Evolutionary conservation across 495 filamentous ascomycete species (phyloP).

Genomic region (Lasiosphaeriaceae sp.): DNA sequence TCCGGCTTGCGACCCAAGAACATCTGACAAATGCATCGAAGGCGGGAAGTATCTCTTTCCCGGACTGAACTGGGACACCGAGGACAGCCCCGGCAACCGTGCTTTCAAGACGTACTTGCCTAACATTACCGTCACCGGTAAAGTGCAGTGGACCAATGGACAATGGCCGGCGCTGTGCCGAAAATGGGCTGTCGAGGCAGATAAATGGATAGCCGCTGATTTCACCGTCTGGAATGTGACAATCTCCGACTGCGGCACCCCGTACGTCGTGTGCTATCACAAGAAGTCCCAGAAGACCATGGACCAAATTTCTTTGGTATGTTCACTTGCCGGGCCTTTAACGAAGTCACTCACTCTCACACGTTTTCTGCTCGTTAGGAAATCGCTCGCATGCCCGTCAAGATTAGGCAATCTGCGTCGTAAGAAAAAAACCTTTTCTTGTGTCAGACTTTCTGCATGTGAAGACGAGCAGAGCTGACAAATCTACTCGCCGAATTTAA

Average conservation of each 20-base stretch:
- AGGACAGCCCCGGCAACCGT: neutral
- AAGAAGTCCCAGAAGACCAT: neutral
- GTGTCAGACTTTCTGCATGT: too few relatives aligned
- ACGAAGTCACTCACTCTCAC: too few relatives aligned
- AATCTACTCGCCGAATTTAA: too few relatives aligned
- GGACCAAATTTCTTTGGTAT: too few relatives aligned
- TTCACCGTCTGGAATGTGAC: constrained; percentile 8
- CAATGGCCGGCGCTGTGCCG: constrained; percentile 1
- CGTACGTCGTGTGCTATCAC: constrained; percentile 4
- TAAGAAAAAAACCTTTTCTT: too few relatives aligned
- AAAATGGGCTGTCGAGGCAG: neutral
- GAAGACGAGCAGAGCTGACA: too few relatives aligned
- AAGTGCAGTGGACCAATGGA: constrained; percentile 5
- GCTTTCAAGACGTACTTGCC: constrained; percentile 2
- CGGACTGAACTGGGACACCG: constrained; percentile 1
- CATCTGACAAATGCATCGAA: neutral
- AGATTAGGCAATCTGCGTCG: too few relatives aligned
- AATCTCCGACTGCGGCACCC: constrained; percentile 1
- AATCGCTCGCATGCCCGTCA: too few relatives aligned
- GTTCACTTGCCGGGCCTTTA: too few relatives aligned
- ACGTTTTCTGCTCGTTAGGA: too few relatives aligned
- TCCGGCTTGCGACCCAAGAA: neutral
- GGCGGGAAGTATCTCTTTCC: constrained; percentile 3
- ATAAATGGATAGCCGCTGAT: neutral
- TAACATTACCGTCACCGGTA: neutral